Conservation (phyloP, 129 eudicot species). For the Calendula officinalis region DNA sequence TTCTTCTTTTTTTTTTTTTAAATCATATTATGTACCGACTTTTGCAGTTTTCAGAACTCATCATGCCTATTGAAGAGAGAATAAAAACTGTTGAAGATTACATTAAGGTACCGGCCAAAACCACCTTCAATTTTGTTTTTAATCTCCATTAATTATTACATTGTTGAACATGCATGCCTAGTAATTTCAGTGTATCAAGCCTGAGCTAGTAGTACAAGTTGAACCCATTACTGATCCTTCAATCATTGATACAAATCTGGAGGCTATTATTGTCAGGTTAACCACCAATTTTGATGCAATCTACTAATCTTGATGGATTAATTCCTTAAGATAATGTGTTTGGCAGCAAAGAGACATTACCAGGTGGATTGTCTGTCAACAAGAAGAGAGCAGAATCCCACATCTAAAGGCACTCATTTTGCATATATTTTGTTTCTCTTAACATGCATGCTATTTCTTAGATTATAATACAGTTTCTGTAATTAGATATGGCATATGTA, state of each 20-base stretch:
- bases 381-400: slow-evolving; percentile 81
- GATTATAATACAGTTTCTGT: too few species aligned
- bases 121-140: neutral
- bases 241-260: slow-evolving; percentile 71
- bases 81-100: slow-evolving; percentile 60
- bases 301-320: neutral
- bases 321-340: slow-evolving; percentile 6
- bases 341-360: slow-evolving; percentile 87
- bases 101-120: slow-evolving; percentile 66
- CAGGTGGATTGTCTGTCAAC: slow-evolving; percentile 91
- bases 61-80: slow-evolving; percentile 80
- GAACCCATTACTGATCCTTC: slow-evolving; percentile 93
- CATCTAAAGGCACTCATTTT: slow-evolving; percentile 61
- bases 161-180: slow-evolving; percentile 6
- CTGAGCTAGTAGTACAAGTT: slow-evolving; percentile 72
- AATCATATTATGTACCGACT: slow-evolving; percentile 10
- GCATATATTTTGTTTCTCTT: neutral
- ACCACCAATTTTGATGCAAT: slow-evolving; percentile 2
- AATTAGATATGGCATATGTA: too few species aligned
- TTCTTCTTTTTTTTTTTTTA: neutral
- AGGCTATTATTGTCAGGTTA: slow-evolving; percentile 95
- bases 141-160: neutral
- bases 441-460: neutral
- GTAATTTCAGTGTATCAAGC: slow-evolving; percentile 66
- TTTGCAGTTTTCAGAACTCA: slow-evolving; percentile 69